Conservation (phyloP, 441 rosid species). For the Adansonia grandidieri region DNA sequence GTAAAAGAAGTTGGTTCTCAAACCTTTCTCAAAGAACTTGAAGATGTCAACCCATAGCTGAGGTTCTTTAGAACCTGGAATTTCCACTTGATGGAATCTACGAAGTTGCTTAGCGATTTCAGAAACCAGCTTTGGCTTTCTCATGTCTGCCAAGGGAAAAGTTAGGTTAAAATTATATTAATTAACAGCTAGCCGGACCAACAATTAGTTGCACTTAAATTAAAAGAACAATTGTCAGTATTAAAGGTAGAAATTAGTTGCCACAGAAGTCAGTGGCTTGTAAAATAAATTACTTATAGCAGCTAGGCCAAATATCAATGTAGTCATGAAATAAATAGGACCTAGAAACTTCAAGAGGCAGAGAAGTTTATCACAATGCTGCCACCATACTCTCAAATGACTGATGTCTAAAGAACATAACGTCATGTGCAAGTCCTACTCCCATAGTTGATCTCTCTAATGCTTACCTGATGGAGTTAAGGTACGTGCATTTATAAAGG, state of each 20-base stretch:
- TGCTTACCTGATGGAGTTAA: conserved; percentile 68
- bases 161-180: conserved; percentile 13
- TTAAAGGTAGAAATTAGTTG: conserved; percentile 5
- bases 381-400: background rate
- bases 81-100: conserved; percentile 80
- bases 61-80: conserved; percentile 94
- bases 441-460: conserved; percentile 1
- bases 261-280: conserved; percentile 1
- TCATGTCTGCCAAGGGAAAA: conserved; percentile 64
- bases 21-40: conserved; percentile 89
- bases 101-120: conserved; percentile 87
- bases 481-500: conserved; percentile 86
- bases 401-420: background rate
- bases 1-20: conserved; percentile 1
- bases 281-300: background rate
- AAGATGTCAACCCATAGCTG: conserved; percentile 87
- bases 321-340: background rate
- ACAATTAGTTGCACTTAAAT: background rate
- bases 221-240: conserved; percentile 1
- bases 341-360: conserved; percentile 14
- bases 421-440: conserved; percentile 6
- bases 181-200: conserved; percentile 16
- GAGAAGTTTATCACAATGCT: conserved; percentile 1
- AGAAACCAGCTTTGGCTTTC: conserved; percentile 74
- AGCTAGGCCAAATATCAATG: background rate